Evolutionary conservation across 2,329 filamentous ascomycete species (phyloP), one percentile per base, ranked within the genome.

Genomic region (Didymellaceae sp.): DNA sequence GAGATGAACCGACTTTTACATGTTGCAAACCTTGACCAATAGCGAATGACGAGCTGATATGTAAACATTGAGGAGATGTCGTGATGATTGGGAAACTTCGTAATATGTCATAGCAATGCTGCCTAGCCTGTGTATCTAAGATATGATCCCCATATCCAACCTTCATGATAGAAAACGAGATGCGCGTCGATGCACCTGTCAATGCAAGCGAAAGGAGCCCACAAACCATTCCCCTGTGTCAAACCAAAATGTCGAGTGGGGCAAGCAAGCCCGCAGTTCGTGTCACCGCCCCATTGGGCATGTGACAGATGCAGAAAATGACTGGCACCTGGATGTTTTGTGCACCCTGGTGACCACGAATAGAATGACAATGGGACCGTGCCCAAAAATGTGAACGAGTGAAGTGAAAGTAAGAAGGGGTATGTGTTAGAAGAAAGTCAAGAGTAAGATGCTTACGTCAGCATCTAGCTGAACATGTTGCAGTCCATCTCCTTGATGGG

Each of bases 401-500:
- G 44, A 25, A 33, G 25, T 4, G 40, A 42, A 43, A 18, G 16
- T 9, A 34, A 50, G 5, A 54, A 41, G 17, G 20, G 35, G n/a
- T 49, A 50, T 49, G 37, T 44, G 26, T 26, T 31, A 41, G 30
- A 54, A 41, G 24, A 22, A 34, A 49, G 18, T 38, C 20, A 26
- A 38, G 21, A 34, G 26, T 21, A 31, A 11, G 28, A 26, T 18
- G 24, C 13, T 11, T 21, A 37, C 13, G 28, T 34, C 37, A 43
- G 47, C 41, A 25, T 41, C 42, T 52, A 58, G 37, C 54, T 54
- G 21, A 61, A 66, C 65, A 67, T 57, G 39, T 58, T 62, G 46
- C 68, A 71, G 34, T 42, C 58, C 16, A 77, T 76, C 22, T 71
- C 54, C 47, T 71, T 67, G 20, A 80, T 66, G n/a, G 71, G 62